phyloP scores from a whole-genome alignment of 2,329 filamentous ascomycete species.

The Coniochaeta pulveracea region DNA sequence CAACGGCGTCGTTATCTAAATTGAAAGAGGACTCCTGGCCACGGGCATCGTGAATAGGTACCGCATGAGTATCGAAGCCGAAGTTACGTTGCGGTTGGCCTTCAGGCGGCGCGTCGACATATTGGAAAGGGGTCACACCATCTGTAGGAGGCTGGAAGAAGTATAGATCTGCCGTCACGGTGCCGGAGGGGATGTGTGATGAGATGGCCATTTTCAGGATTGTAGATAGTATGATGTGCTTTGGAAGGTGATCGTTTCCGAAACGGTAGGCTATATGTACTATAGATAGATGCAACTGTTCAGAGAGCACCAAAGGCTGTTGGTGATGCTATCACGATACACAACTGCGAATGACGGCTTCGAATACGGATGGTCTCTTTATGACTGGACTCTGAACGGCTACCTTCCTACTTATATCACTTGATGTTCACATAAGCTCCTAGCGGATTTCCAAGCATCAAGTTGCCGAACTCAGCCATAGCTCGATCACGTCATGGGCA shows the following conservation, averaged over 20 bases:
- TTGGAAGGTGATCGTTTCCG: no score
- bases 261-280: no score
- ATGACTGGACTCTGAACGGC: no score
- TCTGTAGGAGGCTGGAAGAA: constrained; percentile 55
- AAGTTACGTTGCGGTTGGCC: constrained; percentile 58
- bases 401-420: no score
- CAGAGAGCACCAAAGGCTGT: no score
- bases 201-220: constrained; percentile 31
- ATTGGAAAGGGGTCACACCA: constrained; percentile 50
- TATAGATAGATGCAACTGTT: no score
- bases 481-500: constrained; percentile 9
- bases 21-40: constrained; percentile 42
- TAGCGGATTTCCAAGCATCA: constrained; percentile 4
- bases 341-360: no score
- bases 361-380: no score
- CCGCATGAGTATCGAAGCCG: constrained; percentile 31
- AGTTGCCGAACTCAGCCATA: neutral
- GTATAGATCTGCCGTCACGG: constrained; percentile 49
- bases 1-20: constrained; percentile 49
- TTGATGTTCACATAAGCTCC: no score
- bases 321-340: no score
- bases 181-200: constrained; percentile 38
- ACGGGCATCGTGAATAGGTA: constrained; percentile 62
- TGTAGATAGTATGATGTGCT: no score
- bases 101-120: constrained; percentile 51